These are phyloP conservation scores for Cyanidiococcus yangmingshanensis DNA, from an alignment of 23 red algal genomes.

Conservation along the genomic window DNA sequence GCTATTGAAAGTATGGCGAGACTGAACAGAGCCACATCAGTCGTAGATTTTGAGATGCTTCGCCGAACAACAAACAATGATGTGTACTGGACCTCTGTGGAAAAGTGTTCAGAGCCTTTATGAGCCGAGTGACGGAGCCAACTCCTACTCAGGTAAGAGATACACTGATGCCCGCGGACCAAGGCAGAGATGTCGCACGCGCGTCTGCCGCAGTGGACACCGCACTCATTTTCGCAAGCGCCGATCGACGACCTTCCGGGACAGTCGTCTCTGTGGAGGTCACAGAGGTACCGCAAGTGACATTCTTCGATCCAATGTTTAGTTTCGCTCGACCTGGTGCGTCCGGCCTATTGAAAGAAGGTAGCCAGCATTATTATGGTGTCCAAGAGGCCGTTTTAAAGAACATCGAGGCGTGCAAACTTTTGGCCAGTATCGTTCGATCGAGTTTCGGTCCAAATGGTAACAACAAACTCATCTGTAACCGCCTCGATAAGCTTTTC, in stretches of 20 bases:
- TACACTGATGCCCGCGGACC: neutral
- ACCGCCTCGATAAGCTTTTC: constrained; percentile 78
- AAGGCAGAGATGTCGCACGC: neutral
- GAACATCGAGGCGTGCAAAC: constrained; percentile 95
- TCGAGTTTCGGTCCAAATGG: constrained; percentile 78
- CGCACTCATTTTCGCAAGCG: neutral
- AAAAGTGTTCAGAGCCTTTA: too few relatives aligned
- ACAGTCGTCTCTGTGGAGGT: neutral
- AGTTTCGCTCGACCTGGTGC: constrained; percentile 16
- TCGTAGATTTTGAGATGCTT: too few relatives aligned
- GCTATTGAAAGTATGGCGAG: too few relatives aligned
- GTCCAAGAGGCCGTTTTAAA: constrained; percentile 76
- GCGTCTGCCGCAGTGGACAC: neutral
- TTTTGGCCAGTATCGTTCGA: constrained; percentile 71
- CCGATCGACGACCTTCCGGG: neutral
- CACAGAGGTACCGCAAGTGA: neutral
- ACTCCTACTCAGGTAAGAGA: neutral
- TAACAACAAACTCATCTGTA: constrained; percentile 89
- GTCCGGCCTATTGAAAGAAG: constrained; percentile 30
- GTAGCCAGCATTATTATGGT: constrained; percentile 74
- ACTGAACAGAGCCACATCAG: too few relatives aligned
- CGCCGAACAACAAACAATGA: too few relatives aligned
- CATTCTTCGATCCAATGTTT: neutral
- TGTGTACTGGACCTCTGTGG: too few relatives aligned
- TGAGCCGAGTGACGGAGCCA: too few relatives aligned